Evolutionary conservation across 176 grass and related monocot species (phyloP).

Genomic region (Musa schizocarpa): DNA sequence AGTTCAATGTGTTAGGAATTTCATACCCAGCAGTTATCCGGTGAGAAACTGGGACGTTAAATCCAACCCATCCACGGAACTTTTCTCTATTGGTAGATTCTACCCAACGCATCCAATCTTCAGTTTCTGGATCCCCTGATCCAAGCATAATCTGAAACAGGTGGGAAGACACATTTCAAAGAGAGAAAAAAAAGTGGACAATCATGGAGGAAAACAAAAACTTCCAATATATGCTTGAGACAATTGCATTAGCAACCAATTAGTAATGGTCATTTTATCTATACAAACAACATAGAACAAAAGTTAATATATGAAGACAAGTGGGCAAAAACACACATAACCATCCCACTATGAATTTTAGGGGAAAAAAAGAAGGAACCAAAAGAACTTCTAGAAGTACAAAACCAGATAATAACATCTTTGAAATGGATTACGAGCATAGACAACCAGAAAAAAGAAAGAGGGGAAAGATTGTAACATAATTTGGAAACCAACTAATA

Average conservation of each 20-base stretch:
- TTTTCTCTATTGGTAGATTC: constrained; percentile 57
- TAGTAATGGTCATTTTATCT: too few relatives aligned
- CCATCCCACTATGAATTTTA: too few relatives aligned
- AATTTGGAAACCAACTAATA: too few relatives aligned
- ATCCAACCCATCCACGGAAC: constrained; percentile 98
- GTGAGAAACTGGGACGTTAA: constrained; percentile 90
- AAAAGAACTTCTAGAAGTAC: background rate
- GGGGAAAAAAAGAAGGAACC: too few relatives aligned
- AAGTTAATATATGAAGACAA: too few relatives aligned
- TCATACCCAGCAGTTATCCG: constrained; percentile 82
- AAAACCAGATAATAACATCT: background rate
- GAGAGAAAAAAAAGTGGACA: background rate
- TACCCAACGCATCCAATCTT: constrained; percentile 85
- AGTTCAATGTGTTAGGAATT: background rate
- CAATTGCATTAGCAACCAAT: too few relatives aligned
- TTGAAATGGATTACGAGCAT: too few relatives aligned
- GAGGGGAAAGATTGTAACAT: too few relatives aligned
- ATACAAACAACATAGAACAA: too few relatives aligned
- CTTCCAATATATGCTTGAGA: too few relatives aligned
- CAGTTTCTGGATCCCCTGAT: constrained; percentile 65
- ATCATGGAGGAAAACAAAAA: background rate
- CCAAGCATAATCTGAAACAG: constrained; percentile 83
- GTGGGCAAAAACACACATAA: too few relatives aligned
- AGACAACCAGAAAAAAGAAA: too few relatives aligned
- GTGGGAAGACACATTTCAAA: background rate